Evolutionary conservation across 169 alveolate genomes (phyloP).

Genomic region (Condylostoma magnum): DNA sequence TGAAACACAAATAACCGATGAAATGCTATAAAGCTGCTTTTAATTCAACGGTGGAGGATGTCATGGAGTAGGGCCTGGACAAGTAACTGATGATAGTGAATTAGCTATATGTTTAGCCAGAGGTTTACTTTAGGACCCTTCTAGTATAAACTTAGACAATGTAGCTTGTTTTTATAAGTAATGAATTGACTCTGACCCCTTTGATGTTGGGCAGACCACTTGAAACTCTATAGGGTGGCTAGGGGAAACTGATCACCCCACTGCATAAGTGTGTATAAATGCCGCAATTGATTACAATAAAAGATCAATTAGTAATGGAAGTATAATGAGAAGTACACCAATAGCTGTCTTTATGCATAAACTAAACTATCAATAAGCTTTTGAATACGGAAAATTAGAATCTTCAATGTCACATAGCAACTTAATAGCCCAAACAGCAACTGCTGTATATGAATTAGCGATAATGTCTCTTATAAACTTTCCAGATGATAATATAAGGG

Average conservation of each 20-base stretch:
- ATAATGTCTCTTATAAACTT: background rate
- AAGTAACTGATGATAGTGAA: constrained; percentile 81
- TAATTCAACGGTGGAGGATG: constrained; percentile 39
- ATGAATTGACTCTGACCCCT: constrained; percentile 7
- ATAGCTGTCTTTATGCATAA: constrained; percentile 14
- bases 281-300: background rate
- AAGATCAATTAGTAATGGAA: constrained; percentile 13
- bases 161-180: constrained; percentile 3
- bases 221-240: background rate
- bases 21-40: constrained; percentile 22
- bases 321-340: constrained; percentile 26
- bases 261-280: background rate
- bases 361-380: background rate
- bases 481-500: constrained; percentile 4
- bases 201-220: constrained; percentile 22
- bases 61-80: constrained; percentile 41
- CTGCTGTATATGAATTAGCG: background rate
- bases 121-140: constrained; percentile 17
- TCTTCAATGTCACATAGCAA: constrained; percentile 11
- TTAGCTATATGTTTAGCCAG: constrained; percentile 61
- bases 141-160: background rate
- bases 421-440: background rate
- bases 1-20: background rate
- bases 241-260: no score
- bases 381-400: background rate